Evolutionary conservation across 768 basidiomycete genomes (phyloP), one percentile per base, ranked within the genome.

Genomic region (Auriculariales sp.): DNA sequence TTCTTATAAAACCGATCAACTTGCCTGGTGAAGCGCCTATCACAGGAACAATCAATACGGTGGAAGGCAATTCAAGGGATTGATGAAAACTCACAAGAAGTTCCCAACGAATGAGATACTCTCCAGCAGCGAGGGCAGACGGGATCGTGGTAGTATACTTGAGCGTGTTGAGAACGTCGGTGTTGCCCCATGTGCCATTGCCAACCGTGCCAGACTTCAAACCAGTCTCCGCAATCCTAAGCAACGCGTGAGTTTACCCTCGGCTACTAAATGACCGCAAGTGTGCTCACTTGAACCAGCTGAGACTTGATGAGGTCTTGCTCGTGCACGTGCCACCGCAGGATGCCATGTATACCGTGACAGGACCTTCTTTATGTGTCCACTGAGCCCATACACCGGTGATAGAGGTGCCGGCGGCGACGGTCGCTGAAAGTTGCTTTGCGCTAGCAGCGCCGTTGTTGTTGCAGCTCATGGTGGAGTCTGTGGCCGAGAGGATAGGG

Each of bases 341-440:
- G 46, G 63, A 61, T 15, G 68, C 68, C 61, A 69, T 67, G 59
- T 69, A 70, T 47, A 65, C 60, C 45, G 63, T 59, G 49, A 64
- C 57, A 11, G 63, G 59, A 15, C 65, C 66, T 34, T 62, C 59
- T 14, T 58, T 54, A 53, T 66, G 66, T 0, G 66, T 63, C 64
- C 66, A 67, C n/a, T 54, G 57, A 42, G 68, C 67, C 67, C 67
- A 69, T 56, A 65, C 66, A 4, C 67, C 68, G 14, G 59, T 64
- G 50, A 70, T 57, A 34, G 55, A 49, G 15, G 66, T 63, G 24
- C 67, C 68, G 32, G 68, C 67, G 30, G 63, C 56, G 28, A 68
- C 67, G 3, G 64, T 67, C 1, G 67, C 67, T 10, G 66, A 61
- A 14, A 62, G 62, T 54, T 68, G 68, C 28, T 34, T 59, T 54